Evolutionary conservation across 345 rosid species (phyloP).

Genomic region (Melaleuca alternifolia): DNA sequence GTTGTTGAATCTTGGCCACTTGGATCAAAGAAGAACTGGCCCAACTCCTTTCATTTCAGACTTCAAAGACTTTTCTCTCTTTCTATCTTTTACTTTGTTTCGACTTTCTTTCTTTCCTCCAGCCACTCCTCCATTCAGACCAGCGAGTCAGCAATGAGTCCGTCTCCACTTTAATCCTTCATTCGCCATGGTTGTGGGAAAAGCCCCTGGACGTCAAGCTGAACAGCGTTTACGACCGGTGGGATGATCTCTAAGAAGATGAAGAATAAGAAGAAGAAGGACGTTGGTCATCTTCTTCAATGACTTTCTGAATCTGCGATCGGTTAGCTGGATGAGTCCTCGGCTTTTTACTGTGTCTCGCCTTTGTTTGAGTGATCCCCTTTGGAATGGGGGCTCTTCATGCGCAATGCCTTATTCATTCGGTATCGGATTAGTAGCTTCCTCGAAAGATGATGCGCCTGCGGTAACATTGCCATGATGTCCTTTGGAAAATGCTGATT

Average conservation of each 20-base stretch:
- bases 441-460: not conserved
- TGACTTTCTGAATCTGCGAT: not conserved
- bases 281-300: not conserved
- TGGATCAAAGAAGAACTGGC: too few species aligned
- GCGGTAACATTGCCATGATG: accelerated
- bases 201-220: constrained; percentile 3
- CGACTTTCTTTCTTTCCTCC: too few species aligned
- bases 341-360: accelerated
- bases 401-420: not conserved
- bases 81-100: too few species aligned
- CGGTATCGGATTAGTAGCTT: not conserved
- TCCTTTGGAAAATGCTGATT: not conserved
- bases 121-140: too few species aligned
- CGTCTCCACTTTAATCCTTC: too few species aligned
- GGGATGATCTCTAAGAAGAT: not conserved
- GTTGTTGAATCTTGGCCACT: too few species aligned
- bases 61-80: too few species aligned
- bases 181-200: constrained; percentile 13
- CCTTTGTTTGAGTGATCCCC: not conserved
- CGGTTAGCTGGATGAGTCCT: not conserved
- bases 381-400: not conserved
- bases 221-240: not conserved
- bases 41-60: too few species aligned
- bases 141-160: too few species aligned
- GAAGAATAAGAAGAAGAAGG: constrained; percentile 13